These are phyloP conservation scores for Trebouxia gelatinosa DNA, from an alignment of 163 green algal species.

Conservation along the genomic window DNA sequence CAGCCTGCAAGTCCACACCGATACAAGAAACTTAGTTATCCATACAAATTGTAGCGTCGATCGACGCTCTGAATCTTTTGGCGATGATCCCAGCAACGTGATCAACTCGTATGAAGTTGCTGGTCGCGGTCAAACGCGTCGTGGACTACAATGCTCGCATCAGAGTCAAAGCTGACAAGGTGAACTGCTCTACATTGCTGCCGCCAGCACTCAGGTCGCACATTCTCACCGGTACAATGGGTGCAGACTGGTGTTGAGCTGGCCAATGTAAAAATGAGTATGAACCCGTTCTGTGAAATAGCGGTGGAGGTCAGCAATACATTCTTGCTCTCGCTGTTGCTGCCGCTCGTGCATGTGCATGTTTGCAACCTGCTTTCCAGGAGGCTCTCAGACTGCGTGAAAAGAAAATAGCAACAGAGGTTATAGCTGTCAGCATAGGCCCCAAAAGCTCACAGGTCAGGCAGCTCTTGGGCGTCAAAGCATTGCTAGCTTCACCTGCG, in stretches of 20 bases:
- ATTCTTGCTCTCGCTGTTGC: too few species aligned
- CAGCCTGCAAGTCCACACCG: too few species aligned
- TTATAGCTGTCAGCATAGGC: slow-evolving; percentile 83
- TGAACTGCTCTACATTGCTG: slow-evolving; percentile 11
- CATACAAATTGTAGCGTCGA: too few species aligned
- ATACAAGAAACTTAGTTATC: too few species aligned
- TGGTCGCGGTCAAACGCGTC: slow-evolving; percentile 90
- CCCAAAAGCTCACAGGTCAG: slow-evolving; percentile 61
- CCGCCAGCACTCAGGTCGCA: neutral
- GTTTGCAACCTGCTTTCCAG: too few species aligned
- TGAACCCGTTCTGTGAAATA: slow-evolving; percentile 98
- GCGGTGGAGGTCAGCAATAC: slow-evolving; percentile 92
- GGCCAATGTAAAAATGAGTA: slow-evolving; percentile 82
- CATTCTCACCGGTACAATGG: neutral
- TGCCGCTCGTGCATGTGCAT: too few species aligned
- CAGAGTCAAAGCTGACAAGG: slow-evolving; percentile 85
- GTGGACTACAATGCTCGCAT: slow-evolving; percentile 92
- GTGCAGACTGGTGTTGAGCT: slow-evolving; percentile 82
- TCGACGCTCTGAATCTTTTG: too few species aligned
- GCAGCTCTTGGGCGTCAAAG: too few species aligned
- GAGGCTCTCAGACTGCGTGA: slow-evolving; percentile 87
- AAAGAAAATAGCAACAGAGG: slow-evolving; percentile 66
- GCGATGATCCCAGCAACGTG: too few species aligned
- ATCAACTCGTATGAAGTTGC: slow-evolving; percentile 55
- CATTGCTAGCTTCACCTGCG: too few species aligned